A percentile compares a stretch with the other conserved stretches of the same genome.
Conservation (phyloP, 169 alveolate species). For the Babesia caballi region DNA sequence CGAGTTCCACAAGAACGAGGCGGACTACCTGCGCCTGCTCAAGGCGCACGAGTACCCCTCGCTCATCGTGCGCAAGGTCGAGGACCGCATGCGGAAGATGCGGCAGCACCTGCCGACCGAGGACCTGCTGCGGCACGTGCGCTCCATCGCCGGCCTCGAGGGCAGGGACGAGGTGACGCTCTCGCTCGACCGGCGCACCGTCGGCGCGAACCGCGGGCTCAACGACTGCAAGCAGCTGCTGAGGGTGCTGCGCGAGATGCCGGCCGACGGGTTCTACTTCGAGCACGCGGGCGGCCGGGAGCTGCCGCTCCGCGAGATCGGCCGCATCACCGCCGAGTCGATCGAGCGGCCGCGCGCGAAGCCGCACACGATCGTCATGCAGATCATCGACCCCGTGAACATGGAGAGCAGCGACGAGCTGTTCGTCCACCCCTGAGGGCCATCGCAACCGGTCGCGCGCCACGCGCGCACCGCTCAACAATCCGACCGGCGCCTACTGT, state of each 20-base stretch:
- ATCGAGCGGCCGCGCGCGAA: not conserved
- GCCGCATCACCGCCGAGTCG: constrained; percentile 34
- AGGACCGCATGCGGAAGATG: constrained; percentile 34
- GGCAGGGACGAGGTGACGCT: constrained; percentile 11
- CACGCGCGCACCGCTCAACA: not conserved
- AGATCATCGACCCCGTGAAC: constrained; percentile 62
- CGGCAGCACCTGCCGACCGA: constrained; percentile 8
- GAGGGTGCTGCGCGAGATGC: constrained; percentile 27
- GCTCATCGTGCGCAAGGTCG: constrained; percentile 30
- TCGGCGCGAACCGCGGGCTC: constrained; percentile 16
- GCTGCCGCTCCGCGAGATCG: constrained; percentile 35
- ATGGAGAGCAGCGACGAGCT: constrained; percentile 14
- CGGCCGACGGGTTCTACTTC: constrained; percentile 63
- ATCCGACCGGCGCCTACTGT: not conserved
- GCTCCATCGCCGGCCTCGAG: constrained; percentile 15
- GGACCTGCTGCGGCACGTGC: constrained; percentile 11
- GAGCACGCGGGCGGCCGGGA: constrained; percentile 45
- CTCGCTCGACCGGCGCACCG: constrained; percentile 25
- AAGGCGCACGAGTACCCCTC: constrained; percentile 20
- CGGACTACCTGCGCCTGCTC: constrained; percentile 24
- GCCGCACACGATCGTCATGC: constrained; percentile 26
- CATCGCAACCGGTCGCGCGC: too few species aligned
- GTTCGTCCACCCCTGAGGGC: not conserved
- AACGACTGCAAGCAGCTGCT: constrained; percentile 21
- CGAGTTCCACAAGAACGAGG: constrained; percentile 41